Evolutionary conservation across 1,284 basidiomycete species (phyloP).

Genomic region (Gymnopus androsaceus): DNA sequence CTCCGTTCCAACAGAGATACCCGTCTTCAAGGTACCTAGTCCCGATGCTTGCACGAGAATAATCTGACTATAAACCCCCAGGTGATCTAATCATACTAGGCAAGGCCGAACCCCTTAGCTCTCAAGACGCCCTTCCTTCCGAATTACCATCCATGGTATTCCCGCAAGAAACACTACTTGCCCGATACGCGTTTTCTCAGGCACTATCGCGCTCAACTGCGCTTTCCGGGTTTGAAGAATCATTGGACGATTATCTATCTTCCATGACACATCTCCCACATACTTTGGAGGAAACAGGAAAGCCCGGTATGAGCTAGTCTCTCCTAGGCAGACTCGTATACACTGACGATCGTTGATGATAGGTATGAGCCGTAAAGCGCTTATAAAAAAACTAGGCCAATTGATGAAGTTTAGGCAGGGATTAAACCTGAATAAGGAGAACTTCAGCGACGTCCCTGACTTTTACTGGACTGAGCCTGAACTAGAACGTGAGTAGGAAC

Average conservation of each 20-base stretch:
- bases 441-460: constrained; percentile 86
- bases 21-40: constrained; percentile 60
- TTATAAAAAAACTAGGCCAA: constrained; percentile 88
- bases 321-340: too few relatives aligned
- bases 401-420: constrained; percentile 88
- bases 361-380: constrained; percentile 72
- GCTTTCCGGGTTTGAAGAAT: constrained; percentile 80
- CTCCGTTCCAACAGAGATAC: constrained; percentile 56
- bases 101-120: constrained; percentile 54
- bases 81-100: constrained; percentile 89
- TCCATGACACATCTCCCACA: constrained; percentile 80
- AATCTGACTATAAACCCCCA: not conserved
- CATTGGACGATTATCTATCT: constrained; percentile 78
- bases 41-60: not conserved
- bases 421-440: constrained; percentile 84
- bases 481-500: constrained; percentile 63
- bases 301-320: too few relatives aligned
- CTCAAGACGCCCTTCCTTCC: constrained; percentile 41
- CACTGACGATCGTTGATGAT: too few relatives aligned
- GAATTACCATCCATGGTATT: constrained; percentile 52
- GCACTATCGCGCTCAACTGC: constrained; percentile 86
- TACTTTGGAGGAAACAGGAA: constrained; percentile 74
- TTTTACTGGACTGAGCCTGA: constrained; percentile 92
- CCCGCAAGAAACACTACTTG: constrained; percentile 69
- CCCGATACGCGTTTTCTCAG: constrained; percentile 87